Conservation (phyloP, 441 rosid genomes). For the Adansonia grandidieri region DNA sequence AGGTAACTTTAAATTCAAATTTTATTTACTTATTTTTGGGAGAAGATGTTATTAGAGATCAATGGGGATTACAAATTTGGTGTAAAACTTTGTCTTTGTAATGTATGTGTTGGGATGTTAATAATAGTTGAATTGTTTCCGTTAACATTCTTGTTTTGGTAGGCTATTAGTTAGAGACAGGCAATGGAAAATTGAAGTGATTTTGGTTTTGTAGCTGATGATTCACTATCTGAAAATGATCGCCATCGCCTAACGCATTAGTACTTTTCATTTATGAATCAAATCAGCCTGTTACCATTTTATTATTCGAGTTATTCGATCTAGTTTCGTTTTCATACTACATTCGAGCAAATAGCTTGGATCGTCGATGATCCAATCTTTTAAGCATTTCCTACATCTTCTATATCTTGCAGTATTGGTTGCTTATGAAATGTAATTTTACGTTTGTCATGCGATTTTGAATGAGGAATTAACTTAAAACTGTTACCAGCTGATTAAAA, state of each 20-base stretch:
- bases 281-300: conserved; percentile 1
- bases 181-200: conserved; percentile 12
- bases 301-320: neutral
- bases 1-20: conserved; percentile 44
- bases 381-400: neutral
- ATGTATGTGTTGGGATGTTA: neutral
- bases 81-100: neutral
- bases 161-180: neutral
- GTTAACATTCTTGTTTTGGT: neutral
- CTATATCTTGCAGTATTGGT: neutral
- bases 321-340: neutral
- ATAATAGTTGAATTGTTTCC: neutral
- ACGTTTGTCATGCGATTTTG: neutral
- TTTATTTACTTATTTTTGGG: neutral
- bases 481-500: neutral
- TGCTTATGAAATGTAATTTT: neutral
- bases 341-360: neutral
- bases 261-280: neutral
- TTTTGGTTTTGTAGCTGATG: conserved; percentile 10
- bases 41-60: neutral
- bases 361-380: neutral
- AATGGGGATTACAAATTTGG: neutral
- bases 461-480: conserved; percentile 6
- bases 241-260: neutral
- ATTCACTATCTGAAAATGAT: conserved; percentile 3